Conservation (phyloP, 2,329 filamentous ascomycete genomes). For the Trichoderma breve region DNA sequence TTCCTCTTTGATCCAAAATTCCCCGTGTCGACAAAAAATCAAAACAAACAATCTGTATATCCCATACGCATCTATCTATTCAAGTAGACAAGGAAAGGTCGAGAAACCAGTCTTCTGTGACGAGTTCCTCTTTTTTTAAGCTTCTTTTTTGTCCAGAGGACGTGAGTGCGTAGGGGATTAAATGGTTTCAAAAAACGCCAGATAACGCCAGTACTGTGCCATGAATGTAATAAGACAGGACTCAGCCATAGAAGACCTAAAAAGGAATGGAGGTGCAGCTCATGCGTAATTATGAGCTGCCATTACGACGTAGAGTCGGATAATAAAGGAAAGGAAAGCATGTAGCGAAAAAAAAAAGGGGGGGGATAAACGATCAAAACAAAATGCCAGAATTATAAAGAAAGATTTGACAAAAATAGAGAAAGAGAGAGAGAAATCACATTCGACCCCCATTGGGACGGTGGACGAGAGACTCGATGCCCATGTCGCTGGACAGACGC, state of each 20-base stretch:
- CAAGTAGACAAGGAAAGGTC: neutral
- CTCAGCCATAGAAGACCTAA: neutral
- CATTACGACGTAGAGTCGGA: neutral
- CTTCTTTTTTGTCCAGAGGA: neutral
- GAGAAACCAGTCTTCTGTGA: neutral
- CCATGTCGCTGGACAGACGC: conserved; percentile 58
- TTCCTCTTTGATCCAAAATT: conserved; percentile 1
- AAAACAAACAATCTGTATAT: conserved; percentile 15
- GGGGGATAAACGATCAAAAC: neutral
- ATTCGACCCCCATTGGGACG: conserved; percentile 38
- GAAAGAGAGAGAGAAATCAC: conserved; percentile 6
- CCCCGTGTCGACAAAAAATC: neutral
- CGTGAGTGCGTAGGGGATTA: neutral
- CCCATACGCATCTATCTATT: neutral
- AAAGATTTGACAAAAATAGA: neutral
- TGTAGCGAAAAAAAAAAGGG: neutral
- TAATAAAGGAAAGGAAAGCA: neutral
- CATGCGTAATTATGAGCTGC: neutral
- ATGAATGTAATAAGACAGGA: neutral
- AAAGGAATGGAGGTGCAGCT: neutral
- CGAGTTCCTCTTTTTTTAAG: neutral
- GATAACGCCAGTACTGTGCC: neutral
- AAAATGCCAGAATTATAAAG: neutral
- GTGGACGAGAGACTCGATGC: conserved; percentile 59
- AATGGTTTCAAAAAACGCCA: conserved; percentile 6